These are phyloP conservation scores for Leccinum longicurvipes DNA, from an alignment of 768 basidiomycete species.

Conservation along the genomic window DNA sequence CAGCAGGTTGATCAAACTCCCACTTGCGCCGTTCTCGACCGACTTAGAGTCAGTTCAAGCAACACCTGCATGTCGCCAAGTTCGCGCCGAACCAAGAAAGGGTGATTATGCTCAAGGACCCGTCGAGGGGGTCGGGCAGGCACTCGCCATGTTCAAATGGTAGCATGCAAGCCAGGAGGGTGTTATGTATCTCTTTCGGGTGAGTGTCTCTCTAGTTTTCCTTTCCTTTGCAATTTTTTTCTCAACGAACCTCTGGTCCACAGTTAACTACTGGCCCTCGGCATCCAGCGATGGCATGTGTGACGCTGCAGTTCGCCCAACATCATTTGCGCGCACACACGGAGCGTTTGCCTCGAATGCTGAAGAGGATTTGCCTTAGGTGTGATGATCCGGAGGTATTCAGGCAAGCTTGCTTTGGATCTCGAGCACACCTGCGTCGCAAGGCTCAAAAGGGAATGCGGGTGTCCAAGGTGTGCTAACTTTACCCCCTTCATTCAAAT, in stretches of 20 bases:
- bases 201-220: constrained; percentile 43
- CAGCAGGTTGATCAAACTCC: too few species aligned
- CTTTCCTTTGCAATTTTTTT: too few species aligned
- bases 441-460: too few species aligned
- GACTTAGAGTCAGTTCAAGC: constrained; percentile 99
- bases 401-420: too few species aligned
- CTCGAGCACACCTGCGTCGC: too few species aligned
- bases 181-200: constrained; percentile 87
- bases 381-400: too few species aligned
- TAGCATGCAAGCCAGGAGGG: constrained; percentile 89
- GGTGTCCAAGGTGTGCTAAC: too few species aligned
- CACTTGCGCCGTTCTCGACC: too few species aligned
- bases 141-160: constrained; percentile 90
- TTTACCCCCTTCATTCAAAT: too few species aligned
- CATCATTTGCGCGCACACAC: not conserved
- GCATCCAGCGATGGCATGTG: constrained; percentile 88
- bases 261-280: constrained; percentile 98
- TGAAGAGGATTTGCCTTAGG: too few species aligned
- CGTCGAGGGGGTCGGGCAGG: constrained; percentile 72
- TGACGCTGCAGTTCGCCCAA: not conserved
- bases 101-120: constrained; percentile 79
- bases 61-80: constrained; percentile 93
- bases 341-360: too few species aligned
- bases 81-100: constrained; percentile 67
- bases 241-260: too few species aligned